Base-by-base conservation (phyloP, 352 stramenopile genomes). In the Peronospora tabacina region DNA sequence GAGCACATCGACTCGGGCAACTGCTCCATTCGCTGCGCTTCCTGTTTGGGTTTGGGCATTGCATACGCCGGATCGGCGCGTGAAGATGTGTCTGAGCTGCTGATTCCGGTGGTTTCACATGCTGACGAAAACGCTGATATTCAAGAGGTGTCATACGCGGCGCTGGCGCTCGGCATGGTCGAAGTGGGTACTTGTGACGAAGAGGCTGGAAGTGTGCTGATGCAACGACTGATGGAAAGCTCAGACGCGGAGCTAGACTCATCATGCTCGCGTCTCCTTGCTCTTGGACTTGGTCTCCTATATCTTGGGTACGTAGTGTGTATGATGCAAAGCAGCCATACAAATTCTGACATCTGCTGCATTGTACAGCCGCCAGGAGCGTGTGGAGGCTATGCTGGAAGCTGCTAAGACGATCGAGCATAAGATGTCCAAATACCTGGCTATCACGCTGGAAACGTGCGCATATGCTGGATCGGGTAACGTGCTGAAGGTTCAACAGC, bases 381-480 rank as follows among this genome's bases (percentile, higher is more conserved):
- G 97, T 46, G 94, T 96, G n/a, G 96, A 99, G 51, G 95, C 95
- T 11, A 98, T 98, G 90, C 72, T 99, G 39, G 96, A 99, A 74
- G 95, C 94, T 12, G 72, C 97, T 9, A 96, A 97, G 70, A 99
- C 97, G 8, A 97, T 99, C 38, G 95, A 98, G 52, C 95, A 99
- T 75, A 78, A 84, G 54, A 97, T 98, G 65, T 95, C 90, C 9
- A 97, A 98, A 68, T 98, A 97, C 68, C 81, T 97, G 35, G 87
- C 87, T 29, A 94, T 98, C 34, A 95, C 96, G 40, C 68, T 99
- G n/a, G 93, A 98, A 61, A 98, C 95, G 10, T 98, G 90, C 51
- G 97, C 97, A 7, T 99, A 99, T 68, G 94, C 96, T 54, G 97
- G 95, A 22, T 98, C 94, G 37, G 97, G 97, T 8, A 99, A 99